Conservation (phyloP, 352 stramenopile species). For the Globisporangium nodosum region DNA sequence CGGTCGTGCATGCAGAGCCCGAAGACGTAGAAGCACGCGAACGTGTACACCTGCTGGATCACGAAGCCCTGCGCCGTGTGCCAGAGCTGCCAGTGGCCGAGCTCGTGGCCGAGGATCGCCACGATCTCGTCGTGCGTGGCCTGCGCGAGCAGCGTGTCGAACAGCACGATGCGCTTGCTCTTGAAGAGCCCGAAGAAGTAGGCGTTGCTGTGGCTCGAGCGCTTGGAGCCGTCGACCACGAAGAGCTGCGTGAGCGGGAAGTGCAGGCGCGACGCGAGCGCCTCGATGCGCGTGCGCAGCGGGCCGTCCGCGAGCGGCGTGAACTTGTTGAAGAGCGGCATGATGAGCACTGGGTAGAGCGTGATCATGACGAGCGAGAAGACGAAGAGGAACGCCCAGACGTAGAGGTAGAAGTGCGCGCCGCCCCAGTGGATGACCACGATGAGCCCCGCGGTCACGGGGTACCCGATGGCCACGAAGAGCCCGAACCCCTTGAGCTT, state of each 20-base stretch:
- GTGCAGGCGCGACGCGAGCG: slow-evolving; percentile 81
- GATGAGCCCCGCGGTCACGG: slow-evolving; percentile 56
- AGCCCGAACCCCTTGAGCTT: slow-evolving; percentile 92
- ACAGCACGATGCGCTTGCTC: slow-evolving; percentile 96
- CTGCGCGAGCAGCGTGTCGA: slow-evolving; percentile 96
- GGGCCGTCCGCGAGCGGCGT: slow-evolving; percentile 81
- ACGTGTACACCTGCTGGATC: slow-evolving; percentile 88
- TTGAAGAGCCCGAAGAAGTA: slow-evolving; percentile 95
- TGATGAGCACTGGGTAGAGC: slow-evolving; percentile 94
- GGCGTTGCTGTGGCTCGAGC: slow-evolving; percentile 89
- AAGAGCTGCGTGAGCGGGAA: slow-evolving; percentile 98
- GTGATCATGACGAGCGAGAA: slow-evolving; percentile 96
- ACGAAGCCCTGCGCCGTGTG: slow-evolving; percentile 93
- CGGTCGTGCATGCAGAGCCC: slow-evolving; percentile 72
- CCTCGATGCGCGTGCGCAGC: slow-evolving; percentile 91
- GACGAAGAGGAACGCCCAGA: slow-evolving; percentile 93
- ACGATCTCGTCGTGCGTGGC: slow-evolving; percentile 92
- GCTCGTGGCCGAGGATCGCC: slow-evolving; percentile 94
- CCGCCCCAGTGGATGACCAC: slow-evolving; percentile 70
- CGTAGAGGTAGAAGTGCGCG: slow-evolving; percentile 86
- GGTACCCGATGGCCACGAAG: slow-evolving; percentile 76
- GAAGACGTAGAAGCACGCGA: slow-evolving; percentile 78
- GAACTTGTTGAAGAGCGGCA: slow-evolving; percentile 98
- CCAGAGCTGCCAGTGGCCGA: slow-evolving; percentile 96
- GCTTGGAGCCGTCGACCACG: slow-evolving; percentile 96